Evolutionary conservation across 306 rosid genomes (phyloP).

Genomic region (Ochetophila trinervis): DNA sequence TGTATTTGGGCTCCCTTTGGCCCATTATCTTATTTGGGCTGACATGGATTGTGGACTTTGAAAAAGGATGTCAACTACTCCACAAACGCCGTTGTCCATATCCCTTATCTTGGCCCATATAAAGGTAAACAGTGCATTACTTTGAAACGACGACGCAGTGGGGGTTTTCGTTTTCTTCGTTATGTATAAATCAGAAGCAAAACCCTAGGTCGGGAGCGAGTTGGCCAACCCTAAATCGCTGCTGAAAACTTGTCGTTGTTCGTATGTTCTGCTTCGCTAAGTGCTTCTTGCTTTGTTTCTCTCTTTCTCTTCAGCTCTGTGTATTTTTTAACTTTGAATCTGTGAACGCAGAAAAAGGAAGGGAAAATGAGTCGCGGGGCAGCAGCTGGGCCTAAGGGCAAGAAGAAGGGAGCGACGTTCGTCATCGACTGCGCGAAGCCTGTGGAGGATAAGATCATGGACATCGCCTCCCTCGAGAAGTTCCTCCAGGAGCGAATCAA

Average conservation of each 20-base stretch:
- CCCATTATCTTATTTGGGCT: no score
- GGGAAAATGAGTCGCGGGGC: slow-evolving; percentile 47
- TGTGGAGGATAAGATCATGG: slow-evolving; percentile 59
- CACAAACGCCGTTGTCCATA: no score
- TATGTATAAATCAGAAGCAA: not conserved
- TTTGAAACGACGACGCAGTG: slow-evolving; percentile 2
- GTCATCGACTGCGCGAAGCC: slow-evolving; percentile 56
- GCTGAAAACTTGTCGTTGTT: not conserved
- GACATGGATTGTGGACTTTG: no score
- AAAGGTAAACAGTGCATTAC: no score
- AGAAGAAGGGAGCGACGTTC: slow-evolving; percentile 50
- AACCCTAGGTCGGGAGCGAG: not conserved
- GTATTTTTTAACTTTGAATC: no score
- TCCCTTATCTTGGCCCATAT: no score
- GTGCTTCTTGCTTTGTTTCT: not conserved
- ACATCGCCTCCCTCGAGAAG: slow-evolving; percentile 55
- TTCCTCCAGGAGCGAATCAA: slow-evolving; percentile 60
- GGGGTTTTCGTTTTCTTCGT: not conserved
- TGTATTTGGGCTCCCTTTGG: no score
- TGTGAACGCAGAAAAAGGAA: slow-evolving; percentile 15
- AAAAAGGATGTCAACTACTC: no score
- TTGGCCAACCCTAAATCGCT: not conserved
- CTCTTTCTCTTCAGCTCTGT: not conserved
- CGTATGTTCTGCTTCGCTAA: not conserved
- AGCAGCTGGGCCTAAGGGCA: slow-evolving; percentile 43